These are phyloP conservation scores for Paecilomyces sp. DNA, from an alignment of 2,329 filamentous ascomycete species.

Conservation along the genomic window DNA sequence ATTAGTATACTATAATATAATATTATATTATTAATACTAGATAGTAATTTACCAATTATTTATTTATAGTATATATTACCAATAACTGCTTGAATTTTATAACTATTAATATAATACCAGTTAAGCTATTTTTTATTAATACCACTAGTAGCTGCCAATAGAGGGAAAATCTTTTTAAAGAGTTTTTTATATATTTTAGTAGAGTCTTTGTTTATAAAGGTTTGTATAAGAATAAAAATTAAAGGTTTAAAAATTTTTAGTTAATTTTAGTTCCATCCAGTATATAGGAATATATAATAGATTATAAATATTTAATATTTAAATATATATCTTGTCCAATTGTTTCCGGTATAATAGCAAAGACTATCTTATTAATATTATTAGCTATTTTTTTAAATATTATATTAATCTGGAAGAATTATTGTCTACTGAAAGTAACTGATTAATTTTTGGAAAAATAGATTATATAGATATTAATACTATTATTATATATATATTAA, in stretches of 20 bases:
- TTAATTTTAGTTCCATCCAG: too few species aligned
- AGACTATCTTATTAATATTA: too few species aligned
- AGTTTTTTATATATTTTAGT: too few species aligned
- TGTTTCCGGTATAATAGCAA: too few species aligned
- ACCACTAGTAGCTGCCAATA: neutral
- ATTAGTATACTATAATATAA: neutral
- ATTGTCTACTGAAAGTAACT: neutral
- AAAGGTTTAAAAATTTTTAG: too few species aligned
- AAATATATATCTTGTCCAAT: too few species aligned
- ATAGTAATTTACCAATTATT: neutral
- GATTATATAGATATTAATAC: neutral
- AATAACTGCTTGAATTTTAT: neutral
- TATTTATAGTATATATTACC: neutral
- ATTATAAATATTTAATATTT: too few species aligned
- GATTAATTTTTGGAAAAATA: neutral
- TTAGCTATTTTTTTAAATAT: neutral
- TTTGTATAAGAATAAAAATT: too few species aligned
- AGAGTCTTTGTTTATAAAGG: too few species aligned
- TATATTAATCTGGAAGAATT: neutral
- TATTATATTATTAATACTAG: neutral
- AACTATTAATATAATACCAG: neutral
- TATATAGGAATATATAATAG: too few species aligned
- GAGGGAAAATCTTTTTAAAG: too few species aligned
- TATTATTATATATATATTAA: neutral
- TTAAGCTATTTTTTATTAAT: neutral